Evolutionary conservation across 352 stramenopile genomes (phyloP), one percentile per base, ranked within the genome.

Genomic region (Phytophthora crassamura): DNA sequence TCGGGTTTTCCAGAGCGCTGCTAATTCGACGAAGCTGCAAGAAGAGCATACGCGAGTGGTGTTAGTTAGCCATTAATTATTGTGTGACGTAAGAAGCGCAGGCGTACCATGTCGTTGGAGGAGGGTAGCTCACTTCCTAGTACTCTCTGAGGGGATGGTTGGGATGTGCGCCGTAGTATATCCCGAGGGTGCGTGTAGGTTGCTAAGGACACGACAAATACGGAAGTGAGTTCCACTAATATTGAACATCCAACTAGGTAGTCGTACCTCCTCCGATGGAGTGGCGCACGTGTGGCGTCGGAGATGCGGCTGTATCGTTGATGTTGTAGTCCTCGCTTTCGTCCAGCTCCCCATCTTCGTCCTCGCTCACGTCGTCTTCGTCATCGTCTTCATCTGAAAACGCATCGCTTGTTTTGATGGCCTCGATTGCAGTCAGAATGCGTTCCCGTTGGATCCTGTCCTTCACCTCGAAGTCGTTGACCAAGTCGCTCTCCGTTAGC

Each of bases 401-500:
- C 14, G 80, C 80, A 34, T 88, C 78, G 30, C 77, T 90, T 15
- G 75, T 90, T 49, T 93, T 90, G 55, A 90, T 91, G 3, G 82
- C 83, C 32, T 92, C 82, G 25, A 94, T 92, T 5, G 83, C 86
- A 50, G 77, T 88, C 22, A 94, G 62, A 45, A 94, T 91, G 5
- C 81, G 75, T 45, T 94, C 82, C 7, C 84, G 84, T 14, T 89
- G 73, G 16, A 86, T 49, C 22, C 83, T 78, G 42, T 88, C 85
- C 54, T 80, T 83, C 39, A 94, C 79, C 20, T 75, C 82, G 49
- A 90, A 88, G 55, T 92, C 84, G 48, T 91, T 90, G 48, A 91
- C 85, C 14, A 94, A 70, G 40, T 92, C 82, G 46, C 72, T 88
- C 58, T 94, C 86, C 0, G 79, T 86, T 52, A 94, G 67, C 3